Conservation (phyloP, 768 basidiomycete genomes). For the Suillus plorans region DNA sequence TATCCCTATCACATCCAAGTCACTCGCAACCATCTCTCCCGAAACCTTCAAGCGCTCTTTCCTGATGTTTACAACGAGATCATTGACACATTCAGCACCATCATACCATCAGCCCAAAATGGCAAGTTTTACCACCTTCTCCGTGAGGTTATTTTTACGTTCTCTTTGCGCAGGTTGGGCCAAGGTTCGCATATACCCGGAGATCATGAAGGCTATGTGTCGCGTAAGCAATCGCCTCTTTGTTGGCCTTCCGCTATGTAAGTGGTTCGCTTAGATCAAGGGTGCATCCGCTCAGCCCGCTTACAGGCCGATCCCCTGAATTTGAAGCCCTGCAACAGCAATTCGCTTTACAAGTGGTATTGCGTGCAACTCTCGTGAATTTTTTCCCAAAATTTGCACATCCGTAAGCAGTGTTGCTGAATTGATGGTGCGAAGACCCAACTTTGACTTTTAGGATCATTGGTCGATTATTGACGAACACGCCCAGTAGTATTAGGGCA, state of each 20-base stretch:
- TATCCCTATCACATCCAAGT: constrained; percentile 37
- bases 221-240: constrained; percentile 42
- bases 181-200: constrained; percentile 25
- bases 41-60: constrained; percentile 33
- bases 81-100: constrained; percentile 27
- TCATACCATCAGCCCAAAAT: constrained; percentile 19
- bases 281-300: constrained; percentile 7
- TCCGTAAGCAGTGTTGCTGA: constrained; percentile 27
- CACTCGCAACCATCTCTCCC: constrained; percentile 31
- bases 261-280: constrained; percentile 10
- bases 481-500: constrained; percentile 27
- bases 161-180: constrained; percentile 27
- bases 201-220: constrained; percentile 32
- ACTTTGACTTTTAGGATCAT: constrained; percentile 26
- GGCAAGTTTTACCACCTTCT: constrained; percentile 17
- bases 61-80: constrained; percentile 36
- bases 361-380: constrained; percentile 32
- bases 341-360: constrained; percentile 35
- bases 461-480: constrained; percentile 33
- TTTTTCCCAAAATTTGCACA: constrained; percentile 34
- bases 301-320: constrained; percentile 35
- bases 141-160: constrained; percentile 14
- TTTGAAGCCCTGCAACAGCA: constrained; percentile 33
- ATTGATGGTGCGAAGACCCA: constrained; percentile 13
- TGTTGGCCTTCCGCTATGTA: constrained; percentile 39